phyloP scores from a whole-genome alignment of 805 yeast species.

The Metahyphopichia silvanorum region DNA sequence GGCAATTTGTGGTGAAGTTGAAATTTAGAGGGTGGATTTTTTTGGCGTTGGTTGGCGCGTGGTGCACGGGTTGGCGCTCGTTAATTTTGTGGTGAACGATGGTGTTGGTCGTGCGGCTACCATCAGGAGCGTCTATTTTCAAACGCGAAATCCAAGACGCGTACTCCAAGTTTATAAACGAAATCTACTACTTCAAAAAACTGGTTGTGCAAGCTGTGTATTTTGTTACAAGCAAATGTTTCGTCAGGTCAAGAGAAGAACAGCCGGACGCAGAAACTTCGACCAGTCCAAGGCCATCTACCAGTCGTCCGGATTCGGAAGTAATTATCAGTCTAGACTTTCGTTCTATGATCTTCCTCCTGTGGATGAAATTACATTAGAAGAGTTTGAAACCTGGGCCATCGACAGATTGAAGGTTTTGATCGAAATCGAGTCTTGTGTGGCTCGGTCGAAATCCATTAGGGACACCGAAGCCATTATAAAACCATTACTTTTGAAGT shows the following conservation, averaged over 20 bases:
- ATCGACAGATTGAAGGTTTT: constrained; percentile 82
- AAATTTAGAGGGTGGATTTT: too few relatives aligned
- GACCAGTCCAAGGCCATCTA: constrained; percentile 28
- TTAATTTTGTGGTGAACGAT: too few relatives aligned
- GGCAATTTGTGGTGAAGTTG: background rate
- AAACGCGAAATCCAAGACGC: too few relatives aligned
- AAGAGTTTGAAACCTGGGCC: constrained; percentile 94
- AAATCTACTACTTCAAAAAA: too few relatives aligned
- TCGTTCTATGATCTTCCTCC: constrained; percentile 81
- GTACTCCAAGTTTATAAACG: too few relatives aligned
- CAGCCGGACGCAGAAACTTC: constrained; percentile 70
- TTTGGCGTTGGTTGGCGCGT: too few relatives aligned
- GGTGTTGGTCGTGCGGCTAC: too few relatives aligned
- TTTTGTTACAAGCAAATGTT: too few relatives aligned
- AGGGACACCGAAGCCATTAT: constrained; percentile 65
- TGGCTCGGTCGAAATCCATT: constrained; percentile 57
- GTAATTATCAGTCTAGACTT: constrained; percentile 55
- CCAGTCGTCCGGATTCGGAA: constrained; percentile 19
- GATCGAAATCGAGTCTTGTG: constrained; percentile 77
- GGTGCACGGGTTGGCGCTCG: too few relatives aligned
- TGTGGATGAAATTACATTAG: constrained; percentile 78
- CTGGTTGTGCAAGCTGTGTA: too few relatives aligned
- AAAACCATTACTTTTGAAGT: constrained; percentile 61
- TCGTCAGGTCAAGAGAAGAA: constrained; percentile 70
- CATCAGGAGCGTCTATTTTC: too few relatives aligned